Evolutionary conservation across 768 basidiomycete species (phyloP).

Genomic region (Pholiota microspora): DNA sequence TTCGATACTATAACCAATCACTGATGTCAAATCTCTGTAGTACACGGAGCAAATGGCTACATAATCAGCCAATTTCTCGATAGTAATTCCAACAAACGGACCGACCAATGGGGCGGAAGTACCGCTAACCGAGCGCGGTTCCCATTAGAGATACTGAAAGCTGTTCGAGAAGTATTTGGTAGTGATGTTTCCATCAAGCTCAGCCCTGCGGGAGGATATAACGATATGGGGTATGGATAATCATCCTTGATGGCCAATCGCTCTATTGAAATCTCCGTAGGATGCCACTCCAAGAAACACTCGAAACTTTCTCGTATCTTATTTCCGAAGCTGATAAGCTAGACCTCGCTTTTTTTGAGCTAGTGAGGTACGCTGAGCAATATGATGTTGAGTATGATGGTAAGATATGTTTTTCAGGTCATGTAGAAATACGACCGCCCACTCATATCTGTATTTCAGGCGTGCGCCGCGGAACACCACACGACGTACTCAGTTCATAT

Average conservation of each 20-base stretch:
- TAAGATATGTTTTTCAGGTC: not conserved
- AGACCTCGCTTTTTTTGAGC: constrained; percentile 15
- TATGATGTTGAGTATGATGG: constrained; percentile 10
- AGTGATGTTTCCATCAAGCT: constrained; percentile 43
- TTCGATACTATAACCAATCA: not conserved
- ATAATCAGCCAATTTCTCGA: constrained; percentile 53
- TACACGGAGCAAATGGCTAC: constrained; percentile 45
- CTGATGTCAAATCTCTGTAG: constrained; percentile 10
- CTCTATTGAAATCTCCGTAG: constrained; percentile 12
- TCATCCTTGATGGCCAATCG: not conserved
- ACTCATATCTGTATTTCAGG: constrained; percentile 18
- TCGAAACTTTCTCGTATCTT: constrained; percentile 40
- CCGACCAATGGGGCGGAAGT: constrained; percentile 59
- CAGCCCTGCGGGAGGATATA: constrained; percentile 40
- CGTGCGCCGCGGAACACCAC: constrained; percentile 31
- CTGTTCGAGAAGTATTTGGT: constrained; percentile 38
- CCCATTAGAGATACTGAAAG: constrained; percentile 47
- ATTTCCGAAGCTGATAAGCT: constrained; percentile 36
- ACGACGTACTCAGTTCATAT: constrained; percentile 41
- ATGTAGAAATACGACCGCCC: not conserved
- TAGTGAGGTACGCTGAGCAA: constrained; percentile 5
- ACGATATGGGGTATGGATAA: constrained; percentile 37
- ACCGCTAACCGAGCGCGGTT: constrained; percentile 56
- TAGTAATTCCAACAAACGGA: constrained; percentile 41
- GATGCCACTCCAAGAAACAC: constrained; percentile 42